Conservation (phyloP, 352 stramenopile genomes). For the Phytophthora gonapodyides region DNA sequence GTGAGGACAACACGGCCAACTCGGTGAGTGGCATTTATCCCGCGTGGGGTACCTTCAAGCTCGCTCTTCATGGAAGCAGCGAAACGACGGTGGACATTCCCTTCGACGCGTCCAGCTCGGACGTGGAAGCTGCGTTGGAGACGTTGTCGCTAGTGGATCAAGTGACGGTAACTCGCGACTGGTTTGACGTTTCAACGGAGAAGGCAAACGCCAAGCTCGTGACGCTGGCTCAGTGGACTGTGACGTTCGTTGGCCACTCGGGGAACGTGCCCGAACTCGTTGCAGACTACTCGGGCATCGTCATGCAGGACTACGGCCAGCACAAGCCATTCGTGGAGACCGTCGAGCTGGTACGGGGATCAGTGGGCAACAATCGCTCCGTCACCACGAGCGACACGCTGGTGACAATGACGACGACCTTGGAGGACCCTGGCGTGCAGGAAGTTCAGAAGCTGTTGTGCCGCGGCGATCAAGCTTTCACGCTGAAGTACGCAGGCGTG, state of each 20-base stretch:
- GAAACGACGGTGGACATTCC: slow-evolving; percentile 59
- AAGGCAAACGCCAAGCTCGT: slow-evolving; percentile 31
- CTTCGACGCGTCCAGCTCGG: slow-evolving; percentile 61
- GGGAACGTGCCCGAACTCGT: slow-evolving; percentile 56
- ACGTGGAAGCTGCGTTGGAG: slow-evolving; percentile 76
- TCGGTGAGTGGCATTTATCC: slow-evolving; percentile 80
- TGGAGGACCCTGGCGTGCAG: slow-evolving; percentile 66
- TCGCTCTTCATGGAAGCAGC: slow-evolving; percentile 52
- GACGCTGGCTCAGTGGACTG: slow-evolving; percentile 71
- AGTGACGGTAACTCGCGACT: slow-evolving; percentile 78
- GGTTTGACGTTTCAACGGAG: slow-evolving; percentile 65
- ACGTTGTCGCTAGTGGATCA: slow-evolving; percentile 76
- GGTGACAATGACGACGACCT: slow-evolving; percentile 54
- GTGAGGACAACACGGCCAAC: slow-evolving; percentile 57
- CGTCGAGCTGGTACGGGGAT: slow-evolving; percentile 52
- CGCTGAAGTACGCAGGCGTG: slow-evolving; percentile 38
- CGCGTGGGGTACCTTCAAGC: slow-evolving; percentile 84
- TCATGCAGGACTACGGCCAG: slow-evolving; percentile 54
- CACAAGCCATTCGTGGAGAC: slow-evolving; percentile 58
- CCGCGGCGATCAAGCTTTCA: slow-evolving; percentile 50
- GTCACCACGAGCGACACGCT: slow-evolving; percentile 57
- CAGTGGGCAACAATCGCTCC: slow-evolving; percentile 72
- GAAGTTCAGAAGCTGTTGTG: slow-evolving; percentile 74
- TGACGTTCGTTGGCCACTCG: slow-evolving; percentile 63
- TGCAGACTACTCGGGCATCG: slow-evolving; percentile 47